Evolutionary conservation across 306 rosid genomes (phyloP).

Genomic region (Fragaria iinumae): DNA sequence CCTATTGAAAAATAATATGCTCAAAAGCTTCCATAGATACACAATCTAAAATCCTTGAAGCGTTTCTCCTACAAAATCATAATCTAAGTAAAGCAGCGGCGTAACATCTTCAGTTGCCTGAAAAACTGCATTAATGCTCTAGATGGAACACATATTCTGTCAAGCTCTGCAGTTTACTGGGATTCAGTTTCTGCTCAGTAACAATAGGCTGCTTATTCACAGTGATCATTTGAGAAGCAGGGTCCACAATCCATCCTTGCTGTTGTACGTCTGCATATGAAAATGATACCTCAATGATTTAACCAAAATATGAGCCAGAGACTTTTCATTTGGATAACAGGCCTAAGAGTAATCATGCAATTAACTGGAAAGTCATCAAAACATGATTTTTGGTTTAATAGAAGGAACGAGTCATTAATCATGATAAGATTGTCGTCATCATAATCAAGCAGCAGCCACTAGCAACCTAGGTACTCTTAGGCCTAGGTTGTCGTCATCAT

Average conservation of each 20-base stretch:
- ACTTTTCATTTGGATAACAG: not conserved
- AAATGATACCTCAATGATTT: slow-evolving; percentile 4
- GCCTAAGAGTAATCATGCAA: not conserved
- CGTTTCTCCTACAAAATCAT: slow-evolving; percentile 1
- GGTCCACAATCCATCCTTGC: slow-evolving; percentile 78
- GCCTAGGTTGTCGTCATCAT: no score
- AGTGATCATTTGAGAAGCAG: slow-evolving; percentile 68
- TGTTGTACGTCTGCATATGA: slow-evolving; percentile 52
- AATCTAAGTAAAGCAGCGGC: slow-evolving; percentile 8
- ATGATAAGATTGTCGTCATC: not conserved
- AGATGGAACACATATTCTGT: slow-evolving; percentile 91
- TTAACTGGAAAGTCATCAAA: not conserved
- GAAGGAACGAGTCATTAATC: not conserved
- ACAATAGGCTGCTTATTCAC: slow-evolving; percentile 69
- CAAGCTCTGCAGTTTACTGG: slow-evolving; percentile 78
- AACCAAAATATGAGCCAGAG: not conserved
- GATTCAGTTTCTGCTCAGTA: slow-evolving; percentile 79
- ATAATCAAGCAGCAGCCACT: not conserved
- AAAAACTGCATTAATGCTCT: slow-evolving; percentile 57
- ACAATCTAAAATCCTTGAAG: not conserved
- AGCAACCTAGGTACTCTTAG: not conserved
- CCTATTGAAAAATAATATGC: not conserved
- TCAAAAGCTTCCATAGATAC: not conserved
- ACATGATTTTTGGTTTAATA: not conserved
- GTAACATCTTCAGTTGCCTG: slow-evolving; percentile 8